Base-by-base conservation (phyloP, 164 flowering plant genomes). In the Stephania yunnanensis region DNA sequence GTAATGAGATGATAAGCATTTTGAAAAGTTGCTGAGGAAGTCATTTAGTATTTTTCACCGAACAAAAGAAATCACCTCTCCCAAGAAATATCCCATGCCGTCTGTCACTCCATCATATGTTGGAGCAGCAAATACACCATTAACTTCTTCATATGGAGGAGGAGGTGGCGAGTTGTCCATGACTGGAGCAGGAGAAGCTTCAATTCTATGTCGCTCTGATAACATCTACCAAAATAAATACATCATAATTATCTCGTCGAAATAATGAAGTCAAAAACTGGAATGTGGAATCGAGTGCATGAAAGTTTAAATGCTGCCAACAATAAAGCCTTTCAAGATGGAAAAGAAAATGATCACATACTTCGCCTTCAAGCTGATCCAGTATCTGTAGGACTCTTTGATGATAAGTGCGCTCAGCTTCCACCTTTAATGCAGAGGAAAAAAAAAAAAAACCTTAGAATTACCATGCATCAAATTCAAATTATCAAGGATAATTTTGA, bases 351-450 rank as follows among this genome's bases (percentile, higher is more conserved):
- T 10, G 48, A 22, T 20, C 50, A 19, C 80, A 69, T 79, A 93
- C 98, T 89, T 95, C 93, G 46, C 83, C 83, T 82, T 93, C 97
- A 80, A 95, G 96, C 80, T 88, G 94, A 81, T 92, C 92, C 80
- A 95, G 97, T 81, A 92, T 87, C 78, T 92, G 92, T 70, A 93
- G 85, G 63, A 86, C 88, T 80, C 85, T 88, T 77, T 87, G 89
- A 82, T 95, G 98, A 84, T 86, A 93, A 72, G 84, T 58, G 22
- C 93, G 89, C 61, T 95, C 98, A 68, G 99, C 86, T 77, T 95
- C 98, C 74, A 95, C 97, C 99, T 94, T 79, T 71, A 80, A 78
- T 66, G 48, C 61, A 74, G 67, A 50, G 55, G 55, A 15, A 50
- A 9, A 50, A 15, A 25, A 25, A 25, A 25, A 25, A 36, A 36